Conservation (phyloP, 1,139 yeast genomes). For the Sugiyamaella castrensis region DNA sequence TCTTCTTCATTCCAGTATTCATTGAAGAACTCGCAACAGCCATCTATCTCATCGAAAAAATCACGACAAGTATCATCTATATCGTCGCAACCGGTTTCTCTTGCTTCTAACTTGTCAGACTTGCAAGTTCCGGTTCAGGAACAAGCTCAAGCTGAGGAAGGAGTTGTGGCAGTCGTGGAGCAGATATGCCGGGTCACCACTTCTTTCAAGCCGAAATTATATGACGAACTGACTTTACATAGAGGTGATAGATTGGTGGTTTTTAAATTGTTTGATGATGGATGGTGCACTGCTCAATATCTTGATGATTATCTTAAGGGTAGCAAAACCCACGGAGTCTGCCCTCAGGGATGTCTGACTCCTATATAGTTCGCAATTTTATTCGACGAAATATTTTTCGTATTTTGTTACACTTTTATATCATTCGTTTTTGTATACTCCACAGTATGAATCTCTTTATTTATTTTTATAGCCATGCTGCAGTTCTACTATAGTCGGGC, state of each 20-base stretch:
- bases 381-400: not conserved
- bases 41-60: too few species aligned
- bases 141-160: constrained; percentile 7
- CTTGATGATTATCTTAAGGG: constrained; percentile 15
- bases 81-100: too few species aligned
- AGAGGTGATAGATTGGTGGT: constrained; percentile 35
- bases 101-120: not conserved
- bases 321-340: constrained; percentile 13
- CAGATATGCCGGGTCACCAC: constrained; percentile 30
- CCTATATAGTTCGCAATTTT: constrained; percentile 4
- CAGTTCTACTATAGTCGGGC: too few species aligned
- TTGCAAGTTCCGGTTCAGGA: not conserved
- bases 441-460: too few species aligned
- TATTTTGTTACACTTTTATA: not conserved
- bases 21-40: too few species aligned
- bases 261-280: constrained; percentile 39
- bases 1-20: not conserved
- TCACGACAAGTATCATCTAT: too few species aligned
- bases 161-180: constrained; percentile 20
- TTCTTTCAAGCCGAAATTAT: constrained; percentile 34
- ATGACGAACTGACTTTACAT: constrained; percentile 37
- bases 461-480: too few species aligned
- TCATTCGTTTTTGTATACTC: not conserved
- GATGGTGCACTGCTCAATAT: constrained; percentile 35
- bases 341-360: constrained; percentile 16